Conservation (phyloP, 768 basidiomycete genomes). For the Mrakia gelida region DNA sequence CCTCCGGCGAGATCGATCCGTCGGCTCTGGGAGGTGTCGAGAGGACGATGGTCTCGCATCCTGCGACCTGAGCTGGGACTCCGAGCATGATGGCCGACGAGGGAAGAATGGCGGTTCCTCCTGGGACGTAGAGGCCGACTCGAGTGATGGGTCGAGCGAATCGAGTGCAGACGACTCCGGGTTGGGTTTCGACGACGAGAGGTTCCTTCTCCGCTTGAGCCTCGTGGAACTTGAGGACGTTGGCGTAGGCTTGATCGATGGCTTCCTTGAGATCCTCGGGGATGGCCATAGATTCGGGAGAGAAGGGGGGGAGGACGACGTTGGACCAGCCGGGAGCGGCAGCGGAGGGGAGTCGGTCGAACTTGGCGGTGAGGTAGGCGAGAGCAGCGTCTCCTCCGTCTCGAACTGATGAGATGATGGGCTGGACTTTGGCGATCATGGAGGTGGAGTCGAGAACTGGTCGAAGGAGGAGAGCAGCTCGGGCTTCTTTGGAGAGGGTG, state of each 20-base stretch:
- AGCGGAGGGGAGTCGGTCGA: conserved; percentile 58
- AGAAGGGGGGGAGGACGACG: conserved; percentile 73
- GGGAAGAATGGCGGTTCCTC: conserved; percentile 92
- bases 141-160: conserved; percentile 93
- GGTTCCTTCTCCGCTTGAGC: conserved; percentile 54
- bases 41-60: conserved; percentile 83
- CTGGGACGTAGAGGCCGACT: conserved; percentile 94
- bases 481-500: conserved; percentile 50
- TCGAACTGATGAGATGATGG: conserved; percentile 86
- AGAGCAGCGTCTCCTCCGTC: conserved; percentile 78
- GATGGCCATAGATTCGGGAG: conserved; percentile 59
- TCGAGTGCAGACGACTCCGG: conserved; percentile 91
- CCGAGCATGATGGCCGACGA: conserved; percentile 98
- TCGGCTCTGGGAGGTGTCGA: conserved; percentile 94
- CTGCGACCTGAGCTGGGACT: conserved; percentile 94
- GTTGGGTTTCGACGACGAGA: conserved; percentile 91
- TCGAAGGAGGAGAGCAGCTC: conserved; percentile 69
- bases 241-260: conserved; percentile 84
- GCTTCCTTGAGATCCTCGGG: conserved; percentile 60
- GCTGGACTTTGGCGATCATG: conserved; percentile 89
- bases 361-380: conserved; percentile 82
- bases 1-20: conserved; percentile 91
- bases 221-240: conserved; percentile 64
- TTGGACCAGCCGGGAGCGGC: conserved; percentile 61
- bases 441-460: conserved; percentile 80